Conservation (phyloP, 2,329 filamentous ascomycete genomes). For the Mycocentrospora acerina region DNA sequence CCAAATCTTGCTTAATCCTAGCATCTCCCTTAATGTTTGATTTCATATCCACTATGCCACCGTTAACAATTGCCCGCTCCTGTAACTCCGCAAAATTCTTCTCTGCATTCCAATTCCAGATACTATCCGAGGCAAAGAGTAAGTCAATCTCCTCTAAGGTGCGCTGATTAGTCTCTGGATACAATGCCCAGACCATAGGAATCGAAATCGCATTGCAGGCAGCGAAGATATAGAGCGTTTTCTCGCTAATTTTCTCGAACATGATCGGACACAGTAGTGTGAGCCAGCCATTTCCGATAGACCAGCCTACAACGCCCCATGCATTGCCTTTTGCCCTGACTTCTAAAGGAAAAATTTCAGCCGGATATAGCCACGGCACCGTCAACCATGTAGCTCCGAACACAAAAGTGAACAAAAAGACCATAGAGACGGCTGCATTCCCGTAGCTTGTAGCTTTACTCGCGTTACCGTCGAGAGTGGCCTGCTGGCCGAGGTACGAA, state of each 20-base stretch:
- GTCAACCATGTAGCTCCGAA: slow-evolving; percentile 67
- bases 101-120: slow-evolving; percentile 62
- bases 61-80: no score
- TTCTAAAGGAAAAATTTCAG: slow-evolving; percentile 72
- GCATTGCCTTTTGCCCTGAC: slow-evolving; percentile 74
- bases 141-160: slow-evolving; percentile 76
- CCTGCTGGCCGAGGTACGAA: slow-evolving; percentile 56
- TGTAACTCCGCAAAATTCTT: slow-evolving; percentile 27
- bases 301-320: slow-evolving; percentile 75
- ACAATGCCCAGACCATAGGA: slow-evolving; percentile 71
- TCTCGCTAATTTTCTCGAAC: slow-evolving; percentile 65
- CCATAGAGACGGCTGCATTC: slow-evolving; percentile 67
- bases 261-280: slow-evolving; percentile 43
- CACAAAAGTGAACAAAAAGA: slow-evolving; percentile 67
- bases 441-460: slow-evolving; percentile 56
- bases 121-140: slow-evolving; percentile 66
- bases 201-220: slow-evolving; percentile 66
- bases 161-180: slow-evolving; percentile 72
- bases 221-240: slow-evolving; percentile 74
- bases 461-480: slow-evolving; percentile 48
- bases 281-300: slow-evolving; percentile 71
- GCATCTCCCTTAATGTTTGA: no score
- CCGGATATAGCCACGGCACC: slow-evolving; percentile 62
- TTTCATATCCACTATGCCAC: no score
- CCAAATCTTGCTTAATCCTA: no score